Conservation (phyloP, 1,139 yeast species). For the Suhomyces chickasaworum region DNA sequence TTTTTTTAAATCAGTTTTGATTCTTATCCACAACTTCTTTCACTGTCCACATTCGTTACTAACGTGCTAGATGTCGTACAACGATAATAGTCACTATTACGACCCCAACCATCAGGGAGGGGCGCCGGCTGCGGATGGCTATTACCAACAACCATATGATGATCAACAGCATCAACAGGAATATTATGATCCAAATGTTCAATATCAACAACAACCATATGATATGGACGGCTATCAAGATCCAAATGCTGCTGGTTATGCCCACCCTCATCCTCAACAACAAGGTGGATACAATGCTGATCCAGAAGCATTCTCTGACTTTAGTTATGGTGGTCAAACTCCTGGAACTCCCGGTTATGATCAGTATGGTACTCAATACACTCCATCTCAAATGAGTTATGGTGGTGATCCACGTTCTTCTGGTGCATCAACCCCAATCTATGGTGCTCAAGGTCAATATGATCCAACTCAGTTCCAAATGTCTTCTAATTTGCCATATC, state of each 20-base stretch:
- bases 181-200: slow-evolving; percentile 52
- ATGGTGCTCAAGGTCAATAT: slow-evolving; percentile 64
- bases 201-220: slow-evolving; percentile 54
- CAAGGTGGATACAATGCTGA: slow-evolving; percentile 54
- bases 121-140: slow-evolving; percentile 40
- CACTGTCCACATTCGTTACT: slow-evolving; percentile 13
- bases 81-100: slow-evolving; percentile 52
- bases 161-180: slow-evolving; percentile 31
- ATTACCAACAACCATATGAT: slow-evolving; percentile 51
- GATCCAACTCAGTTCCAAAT: slow-evolving; percentile 68
- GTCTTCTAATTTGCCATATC: slow-evolving; percentile 77
- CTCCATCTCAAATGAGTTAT: slow-evolving; percentile 82
- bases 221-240: slow-evolving; percentile 53
- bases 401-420: slow-evolving; percentile 78
- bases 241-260: slow-evolving; percentile 24
- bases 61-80: slow-evolving; percentile 47
- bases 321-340: slow-evolving; percentile 65
- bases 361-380: slow-evolving; percentile 77
- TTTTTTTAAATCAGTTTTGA: slow-evolving; percentile 9
- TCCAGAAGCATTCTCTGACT: slow-evolving; percentile 78
- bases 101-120: slow-evolving; percentile 47
- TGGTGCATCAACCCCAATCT: slow-evolving; percentile 95
- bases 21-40: slow-evolving; percentile 10
- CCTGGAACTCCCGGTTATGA: slow-evolving; percentile 71
- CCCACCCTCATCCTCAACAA: slow-evolving; percentile 33